Conservation (phyloP, 1,139 yeast species). For the Suhomyces bolitotheri region DNA sequence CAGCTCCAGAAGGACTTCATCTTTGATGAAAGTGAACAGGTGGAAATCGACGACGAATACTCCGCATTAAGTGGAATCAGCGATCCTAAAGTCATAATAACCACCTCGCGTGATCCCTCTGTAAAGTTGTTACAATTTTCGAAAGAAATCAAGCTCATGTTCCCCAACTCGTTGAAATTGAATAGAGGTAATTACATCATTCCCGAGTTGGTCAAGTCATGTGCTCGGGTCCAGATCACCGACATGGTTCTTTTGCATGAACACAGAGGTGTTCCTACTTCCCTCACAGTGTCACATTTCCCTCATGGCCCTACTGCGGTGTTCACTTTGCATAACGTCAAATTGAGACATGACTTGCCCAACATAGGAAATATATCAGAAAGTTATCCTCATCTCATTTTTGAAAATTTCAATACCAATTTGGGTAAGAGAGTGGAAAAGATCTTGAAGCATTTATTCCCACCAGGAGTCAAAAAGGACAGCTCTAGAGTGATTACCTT, state of each 20-base stretch:
- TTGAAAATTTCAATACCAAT: constrained; percentile 84
- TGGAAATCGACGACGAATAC: constrained; percentile 83
- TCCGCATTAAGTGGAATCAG: constrained; percentile 80
- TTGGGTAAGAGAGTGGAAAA: constrained; percentile 83
- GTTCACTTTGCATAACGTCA: constrained; percentile 92
- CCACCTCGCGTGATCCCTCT: constrained; percentile 92
- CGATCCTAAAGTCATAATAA: constrained; percentile 91
- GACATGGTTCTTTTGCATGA: constrained; percentile 89
- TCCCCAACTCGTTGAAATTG: constrained; percentile 85
- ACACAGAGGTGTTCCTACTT: constrained; percentile 97
- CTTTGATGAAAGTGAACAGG: constrained; percentile 76
- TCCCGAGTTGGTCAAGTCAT: constrained; percentile 81
- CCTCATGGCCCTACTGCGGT: constrained; percentile 98
- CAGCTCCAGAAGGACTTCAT: constrained; percentile 77
- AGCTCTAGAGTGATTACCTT: constrained; percentile 88
- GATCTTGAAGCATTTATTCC: constrained; percentile 83
- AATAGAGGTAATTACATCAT: constrained; percentile 92
- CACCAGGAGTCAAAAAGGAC: constrained; percentile 95
- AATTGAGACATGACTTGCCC: constrained; percentile 86
- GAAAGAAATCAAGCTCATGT: constrained; percentile 83
- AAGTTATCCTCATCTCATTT: constrained; percentile 89
- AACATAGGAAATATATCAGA: constrained; percentile 87
- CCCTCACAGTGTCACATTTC: constrained; percentile 87
- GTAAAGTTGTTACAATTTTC: constrained; percentile 85
- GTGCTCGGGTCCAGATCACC: constrained; percentile 67